Evolutionary conservation across 805 yeast species (phyloP).

Genomic region (Myxozyma vanderwaltii): DNA sequence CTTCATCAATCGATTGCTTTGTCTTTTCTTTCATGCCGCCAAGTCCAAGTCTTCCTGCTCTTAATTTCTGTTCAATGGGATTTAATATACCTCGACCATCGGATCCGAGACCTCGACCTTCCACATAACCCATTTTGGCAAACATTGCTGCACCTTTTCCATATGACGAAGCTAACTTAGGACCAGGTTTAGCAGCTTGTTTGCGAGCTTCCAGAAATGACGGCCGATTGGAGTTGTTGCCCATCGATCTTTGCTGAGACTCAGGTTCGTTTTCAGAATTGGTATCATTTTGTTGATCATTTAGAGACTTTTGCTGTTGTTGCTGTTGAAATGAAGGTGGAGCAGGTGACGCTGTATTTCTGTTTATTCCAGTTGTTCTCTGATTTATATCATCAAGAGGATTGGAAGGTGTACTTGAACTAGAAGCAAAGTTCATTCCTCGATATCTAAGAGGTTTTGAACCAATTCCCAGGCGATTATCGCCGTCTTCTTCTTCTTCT

Average conservation of each 20-base stretch:
- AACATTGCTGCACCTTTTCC: conserved; percentile 85
- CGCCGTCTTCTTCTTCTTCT: conserved; percentile 1
- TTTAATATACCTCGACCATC: conserved; percentile 68
- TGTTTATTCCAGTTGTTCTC: background rate
- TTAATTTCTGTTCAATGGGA: conserved; percentile 72
- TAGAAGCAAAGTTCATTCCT: conserved; percentile 28
- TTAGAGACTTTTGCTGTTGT: background rate
- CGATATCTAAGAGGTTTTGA: conserved; percentile 28
- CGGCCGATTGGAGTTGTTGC: background rate
- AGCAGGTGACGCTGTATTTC: background rate
- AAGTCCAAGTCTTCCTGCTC: conserved; percentile 73
- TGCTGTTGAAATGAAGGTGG: background rate
- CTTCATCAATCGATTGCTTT: conserved; percentile 33
- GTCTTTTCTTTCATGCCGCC: conserved; percentile 59
- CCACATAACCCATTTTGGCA: conserved; percentile 81
- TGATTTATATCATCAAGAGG: conserved; percentile 12
- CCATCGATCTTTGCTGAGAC: background rate
- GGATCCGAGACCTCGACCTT: conserved; percentile 84
- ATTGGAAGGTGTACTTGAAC: conserved; percentile 12
- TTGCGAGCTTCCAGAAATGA: conserved; percentile 17
- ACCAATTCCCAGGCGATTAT: background rate
- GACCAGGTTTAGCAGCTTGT: background rate
- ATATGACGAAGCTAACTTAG: conserved; percentile 18
- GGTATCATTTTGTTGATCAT: background rate
- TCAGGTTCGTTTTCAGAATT: background rate